These are phyloP conservation scores for Sarcodon aspratus DNA, from an alignment of 768 basidiomycete species.

Conservation along the genomic window DNA sequence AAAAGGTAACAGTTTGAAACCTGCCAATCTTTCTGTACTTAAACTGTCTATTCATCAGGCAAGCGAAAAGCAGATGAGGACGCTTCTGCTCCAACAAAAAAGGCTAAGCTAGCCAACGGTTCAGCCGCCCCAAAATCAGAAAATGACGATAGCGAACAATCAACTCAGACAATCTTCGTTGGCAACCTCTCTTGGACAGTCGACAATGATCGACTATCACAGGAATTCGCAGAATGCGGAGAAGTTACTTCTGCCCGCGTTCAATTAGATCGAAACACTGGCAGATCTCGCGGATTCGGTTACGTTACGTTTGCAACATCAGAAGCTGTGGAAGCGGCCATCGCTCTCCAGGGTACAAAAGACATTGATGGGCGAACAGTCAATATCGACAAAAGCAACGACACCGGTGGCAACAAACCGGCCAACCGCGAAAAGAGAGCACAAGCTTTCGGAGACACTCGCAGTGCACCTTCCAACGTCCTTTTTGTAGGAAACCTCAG, in stretches of 20 bases:
- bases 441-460: constrained; percentile 63
- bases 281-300: constrained; percentile 78
- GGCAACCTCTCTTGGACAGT: constrained; percentile 94
- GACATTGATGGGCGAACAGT: constrained; percentile 90
- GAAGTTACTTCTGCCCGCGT: constrained; percentile 88
- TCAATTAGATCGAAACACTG: constrained; percentile 70
- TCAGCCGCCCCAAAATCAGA: constrained; percentile 29
- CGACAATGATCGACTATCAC: constrained; percentile 88
- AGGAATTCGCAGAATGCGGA: constrained; percentile 84
- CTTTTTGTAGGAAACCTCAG: constrained; percentile 90
- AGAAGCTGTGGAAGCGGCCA: constrained; percentile 70
- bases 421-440: constrained; percentile 58
- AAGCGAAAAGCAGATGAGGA: constrained; percentile 79
- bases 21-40: constrained; percentile 1
- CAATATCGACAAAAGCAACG: constrained; percentile 73
- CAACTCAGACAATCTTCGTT: constrained; percentile 74
- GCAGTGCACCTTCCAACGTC: constrained; percentile 54
- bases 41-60: constrained; percentile 19
- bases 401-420: constrained; percentile 36
- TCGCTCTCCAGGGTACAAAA: constrained; percentile 58
- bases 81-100: constrained; percentile 56
- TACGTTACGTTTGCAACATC: constrained; percentile 67
- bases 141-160: constrained; percentile 5
- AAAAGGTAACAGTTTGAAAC: constrained; percentile 21
- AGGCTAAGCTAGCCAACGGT: constrained; percentile 63